Conservation (phyloP, 148 eudicot species). For the Rhododendron kiyosumense region DNA sequence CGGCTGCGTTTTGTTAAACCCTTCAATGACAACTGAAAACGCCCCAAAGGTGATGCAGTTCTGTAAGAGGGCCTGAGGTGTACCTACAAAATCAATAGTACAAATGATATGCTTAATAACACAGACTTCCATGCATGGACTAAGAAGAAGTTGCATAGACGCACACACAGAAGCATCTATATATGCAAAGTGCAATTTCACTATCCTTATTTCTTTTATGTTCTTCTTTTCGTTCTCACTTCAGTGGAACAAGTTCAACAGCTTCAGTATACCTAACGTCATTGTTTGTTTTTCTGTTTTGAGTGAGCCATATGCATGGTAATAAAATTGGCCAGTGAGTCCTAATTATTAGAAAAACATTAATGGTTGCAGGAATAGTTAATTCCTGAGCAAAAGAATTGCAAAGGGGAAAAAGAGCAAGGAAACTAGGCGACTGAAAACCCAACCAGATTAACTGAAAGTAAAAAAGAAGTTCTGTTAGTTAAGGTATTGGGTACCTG, state of each 20-base stretch:
- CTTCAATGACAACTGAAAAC: conserved; percentile 67
- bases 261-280: neutral
- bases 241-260: neutral
- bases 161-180: neutral
- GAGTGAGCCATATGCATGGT: neutral
- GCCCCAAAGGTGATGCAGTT: conserved; percentile 87
- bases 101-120: conserved; percentile 1
- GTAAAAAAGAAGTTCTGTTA: neutral
- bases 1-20: conserved; percentile 69
- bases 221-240: neutral
- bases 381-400: neutral
- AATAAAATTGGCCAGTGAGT: neutral
- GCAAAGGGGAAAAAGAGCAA: neutral
- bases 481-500: conserved; percentile 42
- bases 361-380: neutral
- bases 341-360: neutral
- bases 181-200: neutral
- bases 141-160: neutral
- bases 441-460: neutral
- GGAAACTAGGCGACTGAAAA: neutral
- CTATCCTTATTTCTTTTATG: neutral
- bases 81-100: conserved; percentile 34
- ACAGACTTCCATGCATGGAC: neutral
- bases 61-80: conserved; percentile 79
- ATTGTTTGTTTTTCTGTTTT: neutral